Percentiles rank a stretch among this genome's conserved stretches.
These are phyloP conservation scores for Schizochytrium sp. DNA, from an alignment of 108 stramenopile genomes.

Conservation along the genomic window DNA sequence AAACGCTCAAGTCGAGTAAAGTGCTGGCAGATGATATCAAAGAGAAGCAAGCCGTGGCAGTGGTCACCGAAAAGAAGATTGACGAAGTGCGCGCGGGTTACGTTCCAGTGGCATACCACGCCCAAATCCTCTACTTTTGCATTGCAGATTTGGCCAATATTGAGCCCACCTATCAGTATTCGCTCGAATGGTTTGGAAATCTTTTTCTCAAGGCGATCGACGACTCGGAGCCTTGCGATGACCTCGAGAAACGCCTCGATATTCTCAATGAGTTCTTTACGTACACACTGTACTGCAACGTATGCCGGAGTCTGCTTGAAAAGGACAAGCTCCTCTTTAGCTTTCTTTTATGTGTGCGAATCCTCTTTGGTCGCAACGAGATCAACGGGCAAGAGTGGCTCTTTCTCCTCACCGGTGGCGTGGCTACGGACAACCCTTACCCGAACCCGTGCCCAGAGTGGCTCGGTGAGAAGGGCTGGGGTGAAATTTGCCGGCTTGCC, in stretches of 20 bases:
- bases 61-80: conserved; percentile 46
- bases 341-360: conserved; percentile 45
- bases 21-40: conserved; percentile 45
- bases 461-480: conserved; percentile 49
- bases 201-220: conserved; percentile 43
- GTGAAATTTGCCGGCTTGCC: conserved; percentile 48
- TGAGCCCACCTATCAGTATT: conserved; percentile 60
- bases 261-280: conserved; percentile 53
- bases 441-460: conserved; percentile 46
- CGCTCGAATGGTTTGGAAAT: conserved; percentile 49
- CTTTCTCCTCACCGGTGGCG: conserved; percentile 53
- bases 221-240: conserved; percentile 24
- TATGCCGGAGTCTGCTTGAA: conserved; percentile 51
- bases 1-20: conserved; percentile 30
- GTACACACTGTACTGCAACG: conserved; percentile 50
- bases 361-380: conserved; percentile 31
- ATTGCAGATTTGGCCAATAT: conserved; percentile 46
- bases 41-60: conserved; percentile 47
- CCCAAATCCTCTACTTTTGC: conserved; percentile 49
- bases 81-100: conserved; percentile 46
- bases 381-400: conserved; percentile 45
- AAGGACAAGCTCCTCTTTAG: conserved; percentile 57
- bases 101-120: conserved; percentile 45
- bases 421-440: conserved; percentile 46
- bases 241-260: conserved; percentile 43